Conservation (phyloP, 176 grass and related monocot species). For the Stipa capillata region DNA sequence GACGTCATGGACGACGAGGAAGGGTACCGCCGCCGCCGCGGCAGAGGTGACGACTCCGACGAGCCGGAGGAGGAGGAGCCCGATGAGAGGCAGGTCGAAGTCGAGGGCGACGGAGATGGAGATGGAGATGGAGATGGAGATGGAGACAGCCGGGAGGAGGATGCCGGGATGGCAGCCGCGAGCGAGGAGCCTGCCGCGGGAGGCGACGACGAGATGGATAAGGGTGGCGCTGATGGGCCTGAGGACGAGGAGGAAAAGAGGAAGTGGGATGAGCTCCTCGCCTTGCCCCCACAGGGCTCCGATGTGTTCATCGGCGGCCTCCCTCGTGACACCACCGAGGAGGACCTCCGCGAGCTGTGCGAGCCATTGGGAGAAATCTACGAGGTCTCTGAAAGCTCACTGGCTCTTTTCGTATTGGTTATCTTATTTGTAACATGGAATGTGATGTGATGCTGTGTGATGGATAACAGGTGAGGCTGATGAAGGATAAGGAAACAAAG, state of each 20-base stretch:
- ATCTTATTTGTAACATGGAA: neutral
- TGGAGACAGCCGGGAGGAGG: constrained; percentile 3
- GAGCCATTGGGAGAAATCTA: constrained; percentile 67
- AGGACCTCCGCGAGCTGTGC: constrained; percentile 67
- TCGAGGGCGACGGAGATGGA: neutral
- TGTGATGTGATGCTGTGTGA: neutral
- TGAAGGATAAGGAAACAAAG: constrained; percentile 85
- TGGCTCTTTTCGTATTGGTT: neutral
- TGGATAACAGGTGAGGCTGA: constrained; percentile 66
- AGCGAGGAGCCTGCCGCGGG: neutral
- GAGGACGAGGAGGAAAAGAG: constrained; percentile 67
- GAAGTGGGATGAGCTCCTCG: constrained; percentile 76
- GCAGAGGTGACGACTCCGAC: constrained; percentile 31
- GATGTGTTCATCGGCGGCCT: constrained; percentile 93
- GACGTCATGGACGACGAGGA: constrained; percentile 84
- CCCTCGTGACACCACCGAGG: constrained; percentile 57
- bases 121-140: neutral
- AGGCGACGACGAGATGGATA: constrained; percentile 25
- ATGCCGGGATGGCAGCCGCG: neutral
- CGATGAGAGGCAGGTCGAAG: constrained; percentile 15
- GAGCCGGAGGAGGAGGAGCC: constrained; percentile 48
- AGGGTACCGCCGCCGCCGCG: constrained; percentile 36
- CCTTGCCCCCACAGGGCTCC: constrained; percentile 67
- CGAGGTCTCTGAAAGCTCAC: constrained; percentile 39
- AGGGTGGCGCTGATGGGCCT: constrained; percentile 9